Conservation (phyloP, 1,139 yeast species). For the Lodderomyces metapsilosis region DNA sequence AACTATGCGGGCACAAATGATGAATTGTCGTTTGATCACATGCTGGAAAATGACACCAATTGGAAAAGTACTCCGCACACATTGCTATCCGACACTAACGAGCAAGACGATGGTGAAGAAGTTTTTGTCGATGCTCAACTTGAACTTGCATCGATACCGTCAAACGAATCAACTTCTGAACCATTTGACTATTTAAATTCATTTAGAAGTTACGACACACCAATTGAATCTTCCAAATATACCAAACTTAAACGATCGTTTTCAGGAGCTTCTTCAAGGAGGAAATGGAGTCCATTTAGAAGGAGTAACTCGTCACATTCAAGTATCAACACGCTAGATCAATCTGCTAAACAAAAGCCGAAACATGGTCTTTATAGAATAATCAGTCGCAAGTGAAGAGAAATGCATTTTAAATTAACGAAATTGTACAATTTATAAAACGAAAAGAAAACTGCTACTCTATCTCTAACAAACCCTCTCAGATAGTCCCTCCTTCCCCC, state of each 20-base stretch:
- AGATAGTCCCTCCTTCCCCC: neutral
- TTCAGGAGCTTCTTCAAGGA: neutral
- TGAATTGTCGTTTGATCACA: neutral
- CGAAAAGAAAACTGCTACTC: too few species aligned
- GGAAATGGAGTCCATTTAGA: neutral
- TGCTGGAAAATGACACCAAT: neutral
- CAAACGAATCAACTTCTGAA: neutral
- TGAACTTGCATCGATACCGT: neutral
- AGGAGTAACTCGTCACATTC: neutral
- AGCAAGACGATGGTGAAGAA: neutral
- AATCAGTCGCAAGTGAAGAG: neutral
- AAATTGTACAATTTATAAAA: too few species aligned
- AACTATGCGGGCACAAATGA: too few species aligned
- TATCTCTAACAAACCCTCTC: too few species aligned
- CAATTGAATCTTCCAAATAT: neutral
- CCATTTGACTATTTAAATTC: neutral
- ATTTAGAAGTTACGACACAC: neutral
- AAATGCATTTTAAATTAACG: too few species aligned
- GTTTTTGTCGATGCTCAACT: neutral
- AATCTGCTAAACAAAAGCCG: neutral
- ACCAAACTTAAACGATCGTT: neutral
- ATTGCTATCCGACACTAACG: neutral
- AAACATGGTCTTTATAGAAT: neutral
- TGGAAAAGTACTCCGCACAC: neutral
- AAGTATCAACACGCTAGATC: neutral